Percentiles rank a stretch among this genome's conserved stretches.
Evolutionary conservation across 805 yeast species (phyloP).

Genomic region (Debaryomyces castellii): DNA sequence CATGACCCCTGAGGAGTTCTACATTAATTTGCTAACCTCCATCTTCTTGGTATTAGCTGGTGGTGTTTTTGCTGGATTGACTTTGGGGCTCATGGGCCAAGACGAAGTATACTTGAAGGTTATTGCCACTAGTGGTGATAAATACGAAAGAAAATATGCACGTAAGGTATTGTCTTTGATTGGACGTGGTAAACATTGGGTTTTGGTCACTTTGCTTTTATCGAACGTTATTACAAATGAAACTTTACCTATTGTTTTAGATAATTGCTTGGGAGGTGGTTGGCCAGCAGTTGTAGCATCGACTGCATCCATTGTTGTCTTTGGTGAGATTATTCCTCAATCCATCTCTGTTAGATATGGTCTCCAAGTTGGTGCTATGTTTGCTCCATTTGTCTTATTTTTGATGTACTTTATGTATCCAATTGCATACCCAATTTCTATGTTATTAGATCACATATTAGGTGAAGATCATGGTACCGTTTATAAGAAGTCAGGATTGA

Average conservation of each 20-base stretch:
- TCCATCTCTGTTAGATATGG: constrained; percentile 92
- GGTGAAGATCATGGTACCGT: constrained; percentile 98
- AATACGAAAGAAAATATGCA: constrained; percentile 66
- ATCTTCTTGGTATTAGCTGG: constrained; percentile 67
- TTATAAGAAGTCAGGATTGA: constrained; percentile 88
- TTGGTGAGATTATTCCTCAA: constrained; percentile 97
- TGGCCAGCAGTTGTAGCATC: constrained; percentile 94
- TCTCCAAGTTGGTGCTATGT: constrained; percentile 82
- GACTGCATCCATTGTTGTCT: constrained; percentile 89
- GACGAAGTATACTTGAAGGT: constrained; percentile 94
- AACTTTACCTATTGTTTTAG: constrained; percentile 90
- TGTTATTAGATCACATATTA: constrained; percentile 71
- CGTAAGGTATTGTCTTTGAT: constrained; percentile 68
- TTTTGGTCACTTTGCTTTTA: constrained; percentile 80
- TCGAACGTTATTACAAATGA: constrained; percentile 93
- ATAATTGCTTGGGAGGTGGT: constrained; percentile 93
- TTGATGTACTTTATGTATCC: constrained; percentile 92
- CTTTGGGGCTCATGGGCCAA: constrained; percentile 97
- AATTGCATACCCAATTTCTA: constrained; percentile 85
- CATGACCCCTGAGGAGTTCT: constrained; percentile 41
- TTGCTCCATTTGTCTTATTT: constrained; percentile 80
- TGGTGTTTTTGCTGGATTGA: constrained; percentile 90
- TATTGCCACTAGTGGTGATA: constrained; percentile 82
- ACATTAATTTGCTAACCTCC: constrained; percentile 53
- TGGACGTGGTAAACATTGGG: constrained; percentile 92